These are phyloP conservation scores for Neotropicomus parvogracilis DNA, from an alignment of 1,284 basidiomycete species.

Conservation along the genomic window DNA sequence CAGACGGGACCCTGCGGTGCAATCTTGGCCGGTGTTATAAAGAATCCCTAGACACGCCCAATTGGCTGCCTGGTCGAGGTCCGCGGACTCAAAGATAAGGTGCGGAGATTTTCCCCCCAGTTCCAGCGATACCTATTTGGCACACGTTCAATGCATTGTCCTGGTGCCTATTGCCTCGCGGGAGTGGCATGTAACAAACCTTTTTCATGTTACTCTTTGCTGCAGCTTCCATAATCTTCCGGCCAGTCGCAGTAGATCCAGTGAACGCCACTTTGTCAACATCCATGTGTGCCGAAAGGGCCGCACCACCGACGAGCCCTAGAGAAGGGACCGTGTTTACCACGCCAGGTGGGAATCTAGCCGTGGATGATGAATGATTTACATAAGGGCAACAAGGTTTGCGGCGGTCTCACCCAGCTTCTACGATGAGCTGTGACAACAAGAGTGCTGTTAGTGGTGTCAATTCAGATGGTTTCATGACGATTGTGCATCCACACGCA, in stretches of 20 bases:
- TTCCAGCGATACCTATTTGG: conserved; percentile 77
- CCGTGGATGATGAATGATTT: conserved; percentile 15
- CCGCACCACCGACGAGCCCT: conserved; percentile 81
- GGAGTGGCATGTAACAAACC: conserved; percentile 38
- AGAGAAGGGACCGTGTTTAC: conserved; percentile 84
- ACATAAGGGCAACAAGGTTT: conserved; percentile 14
- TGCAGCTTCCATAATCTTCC: conserved; percentile 88
- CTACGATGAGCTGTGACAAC: conserved; percentile 72
- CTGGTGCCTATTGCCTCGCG: conserved; percentile 21
- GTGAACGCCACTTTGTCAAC: conserved; percentile 87
- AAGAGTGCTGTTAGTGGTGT: conserved; percentile 87
- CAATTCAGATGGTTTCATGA: conserved; percentile 91
- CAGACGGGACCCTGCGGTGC: conserved; percentile 82
- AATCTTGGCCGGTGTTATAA: conserved; percentile 85
- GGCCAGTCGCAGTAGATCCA: conserved; percentile 83
- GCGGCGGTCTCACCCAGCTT: conserved; percentile 61
- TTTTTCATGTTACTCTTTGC: conserved; percentile 93
- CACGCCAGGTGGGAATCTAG: conserved; percentile 89
- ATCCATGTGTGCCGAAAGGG: conserved; percentile 71
- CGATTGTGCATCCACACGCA: conserved; percentile 82
- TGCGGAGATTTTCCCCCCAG: conserved; percentile 96
- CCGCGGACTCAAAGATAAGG: conserved; percentile 77
- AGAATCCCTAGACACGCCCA: conserved; percentile 83
- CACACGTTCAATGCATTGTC: conserved; percentile 12
- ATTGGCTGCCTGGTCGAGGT: conserved; percentile 82